Base-by-base conservation (phyloP, 2,329 filamentous ascomycete genomes). In the Xylaria sp. region DNA sequence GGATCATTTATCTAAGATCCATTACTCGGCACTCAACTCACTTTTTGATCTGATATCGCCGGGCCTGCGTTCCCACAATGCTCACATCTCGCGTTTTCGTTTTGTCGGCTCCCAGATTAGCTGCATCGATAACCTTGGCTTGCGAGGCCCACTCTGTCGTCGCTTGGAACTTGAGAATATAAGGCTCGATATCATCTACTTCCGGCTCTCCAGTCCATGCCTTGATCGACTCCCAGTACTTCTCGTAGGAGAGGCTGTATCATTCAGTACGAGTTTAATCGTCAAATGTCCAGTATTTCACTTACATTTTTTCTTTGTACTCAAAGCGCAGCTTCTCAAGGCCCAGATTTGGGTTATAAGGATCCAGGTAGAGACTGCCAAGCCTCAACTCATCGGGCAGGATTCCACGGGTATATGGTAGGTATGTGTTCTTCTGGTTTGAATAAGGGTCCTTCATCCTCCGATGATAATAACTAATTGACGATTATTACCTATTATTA, bases 41-140 rank as follows among this genome's bases (percentile, higher is more conserved):
- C 68, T 63, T 70, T 58, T 65, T 70, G n/a, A 68, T 70, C 57
- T 70, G 65, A 54, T 61, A 70, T 62, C 65, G 65, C 51, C 59
- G 65, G 13, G 68, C 65, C 32, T 62, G 61, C 2, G 65, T 68
- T 37, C 68, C 65, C 3, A 68, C 61, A 34, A 68, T 68, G 57
- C 68, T 68, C 44, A 68, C 52, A 37, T 70, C 56, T 48, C 60
- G 51, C 15, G 51, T 63, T 34, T 51, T 69, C 8, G 54, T 32
- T 28, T 58, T 66, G 37, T 71, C 69, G 7, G 41, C 69, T 61
- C 59, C 54, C n/a, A 66, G 0, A 44, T 58, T 66, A 18, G 20
- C 63, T 13, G 55, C 65, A 46, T 66, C 66, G n/a, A 63, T 57
- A 12, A 69, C 32, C 25, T 71, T 71, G 6, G 66, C 65, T 55